phyloP scores from a whole-genome alignment of 2,329 filamentous ascomycete genomes.

The Calonectria pteridis region DNA sequence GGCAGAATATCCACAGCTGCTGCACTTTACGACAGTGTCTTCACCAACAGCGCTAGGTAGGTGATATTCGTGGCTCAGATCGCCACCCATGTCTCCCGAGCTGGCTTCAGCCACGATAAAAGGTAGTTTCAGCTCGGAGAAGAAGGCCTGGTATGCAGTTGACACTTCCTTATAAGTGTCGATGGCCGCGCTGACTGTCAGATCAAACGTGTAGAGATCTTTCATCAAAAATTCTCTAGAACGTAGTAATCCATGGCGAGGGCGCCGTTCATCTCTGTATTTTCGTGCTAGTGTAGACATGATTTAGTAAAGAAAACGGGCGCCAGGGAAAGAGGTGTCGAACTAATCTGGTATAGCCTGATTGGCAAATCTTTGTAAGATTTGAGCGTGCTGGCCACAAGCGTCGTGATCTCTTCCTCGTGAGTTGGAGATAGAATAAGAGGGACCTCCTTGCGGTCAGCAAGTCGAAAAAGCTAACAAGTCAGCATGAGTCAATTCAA shows the following conservation, averaged over 20 bases:
- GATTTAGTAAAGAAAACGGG: slow-evolving; percentile 37
- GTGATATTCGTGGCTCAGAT: slow-evolving; percentile 95
- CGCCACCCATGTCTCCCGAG: slow-evolving; percentile 96
- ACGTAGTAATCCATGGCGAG: slow-evolving; percentile 87
- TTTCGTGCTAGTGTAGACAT: slow-evolving; percentile 74
- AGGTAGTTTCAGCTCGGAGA: slow-evolving; percentile 85
- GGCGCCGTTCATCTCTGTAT: slow-evolving; percentile 92
- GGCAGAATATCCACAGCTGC: slow-evolving; percentile 78
- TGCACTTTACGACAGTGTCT: slow-evolving; percentile 84
- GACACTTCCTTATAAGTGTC: slow-evolving; percentile 83
- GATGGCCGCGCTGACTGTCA: slow-evolving; percentile 74
- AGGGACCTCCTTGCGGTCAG: slow-evolving; percentile 80
- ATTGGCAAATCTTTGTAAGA: slow-evolving; percentile 91
- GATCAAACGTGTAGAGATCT: slow-evolving; percentile 96
- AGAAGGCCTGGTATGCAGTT: slow-evolving; percentile 79
- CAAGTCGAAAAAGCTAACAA: slow-evolving; percentile 79
- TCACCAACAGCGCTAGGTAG: slow-evolving; percentile 84
- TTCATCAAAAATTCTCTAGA: slow-evolving; percentile 98
- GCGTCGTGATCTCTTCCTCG: slow-evolving; percentile 92
- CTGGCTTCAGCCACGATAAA: slow-evolving; percentile 89
- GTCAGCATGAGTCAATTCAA: slow-evolving; percentile 37
- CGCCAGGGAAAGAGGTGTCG: neutral
- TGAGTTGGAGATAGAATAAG: slow-evolving; percentile 92
- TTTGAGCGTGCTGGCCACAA: slow-evolving; percentile 79
- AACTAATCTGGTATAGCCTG: slow-evolving; percentile 89